A percentile compares a stretch with the other conserved stretches of the same genome.
phyloP scores from a whole-genome alignment of 208 protist genomes.

The Trichomonas gallinae region DNA sequence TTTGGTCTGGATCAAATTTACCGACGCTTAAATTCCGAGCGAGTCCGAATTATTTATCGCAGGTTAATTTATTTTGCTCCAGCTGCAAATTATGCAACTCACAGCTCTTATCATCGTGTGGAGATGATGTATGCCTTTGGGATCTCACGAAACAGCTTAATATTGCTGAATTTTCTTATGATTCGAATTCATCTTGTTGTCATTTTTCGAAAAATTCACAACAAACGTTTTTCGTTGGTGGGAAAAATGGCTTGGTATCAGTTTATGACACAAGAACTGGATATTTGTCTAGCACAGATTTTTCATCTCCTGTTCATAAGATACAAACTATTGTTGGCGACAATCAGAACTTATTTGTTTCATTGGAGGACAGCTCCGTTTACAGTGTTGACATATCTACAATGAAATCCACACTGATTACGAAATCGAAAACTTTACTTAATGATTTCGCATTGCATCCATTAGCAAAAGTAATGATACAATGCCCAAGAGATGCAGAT shows the following conservation, averaged over 20 bases:
- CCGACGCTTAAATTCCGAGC: background rate
- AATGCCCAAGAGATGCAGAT: background rate
- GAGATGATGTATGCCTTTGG: background rate
- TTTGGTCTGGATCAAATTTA: background rate
- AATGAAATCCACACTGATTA: background rate
- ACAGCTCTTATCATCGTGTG: background rate
- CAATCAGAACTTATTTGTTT: background rate
- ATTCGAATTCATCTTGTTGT: background rate
- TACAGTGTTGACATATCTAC: background rate
- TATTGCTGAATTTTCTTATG: background rate
- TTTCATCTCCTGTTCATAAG: background rate
- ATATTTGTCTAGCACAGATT: background rate
- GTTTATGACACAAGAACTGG: background rate
- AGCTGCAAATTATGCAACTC: background rate
- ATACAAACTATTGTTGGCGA: background rate
- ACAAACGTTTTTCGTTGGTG: background rate
- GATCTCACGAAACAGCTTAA: background rate
- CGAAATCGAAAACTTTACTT: background rate
- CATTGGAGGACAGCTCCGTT: background rate
- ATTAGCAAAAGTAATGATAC: background rate
- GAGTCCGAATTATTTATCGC: background rate
- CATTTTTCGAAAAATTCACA: too few species aligned
- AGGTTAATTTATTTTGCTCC: background rate
- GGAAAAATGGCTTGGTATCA: background rate
- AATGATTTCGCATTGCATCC: background rate